Evolutionary conservation across 2,329 filamentous ascomycete species (phyloP).

Genomic region (Chaetothyriales sp.): DNA sequence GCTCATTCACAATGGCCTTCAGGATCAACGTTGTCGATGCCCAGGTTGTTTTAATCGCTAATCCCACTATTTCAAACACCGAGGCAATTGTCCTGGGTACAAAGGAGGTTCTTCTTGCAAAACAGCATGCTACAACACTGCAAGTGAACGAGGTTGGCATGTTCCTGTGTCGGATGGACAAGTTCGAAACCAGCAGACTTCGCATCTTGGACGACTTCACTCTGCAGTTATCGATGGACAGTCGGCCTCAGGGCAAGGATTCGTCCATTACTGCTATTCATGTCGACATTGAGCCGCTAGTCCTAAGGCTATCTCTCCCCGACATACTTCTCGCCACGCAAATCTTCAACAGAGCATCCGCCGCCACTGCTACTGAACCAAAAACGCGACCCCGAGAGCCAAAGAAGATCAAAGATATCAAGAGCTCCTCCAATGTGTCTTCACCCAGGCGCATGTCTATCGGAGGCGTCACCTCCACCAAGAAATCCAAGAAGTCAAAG

Average conservation of each 20-base stretch:
- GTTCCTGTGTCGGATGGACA: conserved; percentile 98
- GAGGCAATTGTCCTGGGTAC: conserved; percentile 93
- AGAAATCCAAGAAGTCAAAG: conserved; percentile 33
- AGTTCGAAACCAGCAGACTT: conserved; percentile 77
- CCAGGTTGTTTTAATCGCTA: conserved; percentile 91
- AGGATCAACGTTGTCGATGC: conserved; percentile 90
- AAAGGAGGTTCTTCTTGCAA: conserved; percentile 81
- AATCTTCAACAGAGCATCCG: conserved; percentile 69
- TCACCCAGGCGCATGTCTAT: conserved; percentile 37
- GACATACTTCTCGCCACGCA: conserved; percentile 91
- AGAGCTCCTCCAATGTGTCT: conserved; percentile 21
- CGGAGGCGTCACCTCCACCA: conserved; percentile 31
- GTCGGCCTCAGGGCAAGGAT: conserved; percentile 44
- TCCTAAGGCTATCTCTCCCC: conserved; percentile 76
- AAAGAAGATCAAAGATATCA: conserved; percentile 35
- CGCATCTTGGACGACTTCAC: conserved; percentile 96
- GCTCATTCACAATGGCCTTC: conserved; percentile 63
- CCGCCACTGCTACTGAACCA: conserved; percentile 51
- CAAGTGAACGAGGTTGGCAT: conserved; percentile 92
- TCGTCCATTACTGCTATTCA: conserved; percentile 62
- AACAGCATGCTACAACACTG: conserved; percentile 86
- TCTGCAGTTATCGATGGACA: conserved; percentile 76
- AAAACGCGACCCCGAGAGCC: conserved; percentile 38
- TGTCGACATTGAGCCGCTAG: conserved; percentile 78
- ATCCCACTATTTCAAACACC: conserved; percentile 75